A percentile compares a stretch with the other conserved stretches of the same genome.
phyloP scores from a whole-genome alignment of 1,284 basidiomycete genomes.

The Melanopsichium pennsylvanicum region DNA sequence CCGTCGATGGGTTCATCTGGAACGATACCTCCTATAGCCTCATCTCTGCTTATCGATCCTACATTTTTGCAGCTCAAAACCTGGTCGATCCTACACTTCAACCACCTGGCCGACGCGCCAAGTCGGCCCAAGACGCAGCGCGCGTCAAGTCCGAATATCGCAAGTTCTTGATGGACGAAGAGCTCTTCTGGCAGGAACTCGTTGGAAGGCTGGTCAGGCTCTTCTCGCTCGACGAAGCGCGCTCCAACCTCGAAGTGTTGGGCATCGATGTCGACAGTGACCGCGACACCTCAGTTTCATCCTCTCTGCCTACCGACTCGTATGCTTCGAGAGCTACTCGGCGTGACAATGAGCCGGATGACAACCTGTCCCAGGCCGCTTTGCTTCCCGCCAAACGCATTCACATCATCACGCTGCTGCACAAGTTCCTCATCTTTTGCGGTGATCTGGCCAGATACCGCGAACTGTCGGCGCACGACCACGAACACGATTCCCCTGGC shows the following conservation, averaged over 20 bases:
- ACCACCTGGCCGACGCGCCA: constrained; percentile 24
- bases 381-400: constrained; percentile 44
- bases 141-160: constrained; percentile 45
- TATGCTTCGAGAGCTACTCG: constrained; percentile 28
- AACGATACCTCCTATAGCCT: constrained; percentile 59
- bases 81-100: constrained; percentile 18
- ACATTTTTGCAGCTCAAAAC: constrained; percentile 51
- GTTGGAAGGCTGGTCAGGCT: constrained; percentile 51
- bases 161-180: constrained; percentile 55
- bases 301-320: constrained; percentile 31
- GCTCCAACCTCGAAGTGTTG: constrained; percentile 38
- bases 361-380: constrained; percentile 38
- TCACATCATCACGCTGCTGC: constrained; percentile 71
- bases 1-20: constrained; percentile 56
- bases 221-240: constrained; percentile 54
- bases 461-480: constrained; percentile 75
- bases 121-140: constrained; percentile 34
- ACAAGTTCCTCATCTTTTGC: constrained; percentile 87
- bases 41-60: constrained; percentile 49
- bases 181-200: constrained; percentile 57
- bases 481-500: constrained; percentile 11
- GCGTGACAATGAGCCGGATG: constrained; percentile 37
- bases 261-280: constrained; percentile 50
- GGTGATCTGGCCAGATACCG: constrained; percentile 93
- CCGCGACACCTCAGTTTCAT: constrained; percentile 27